phyloP scores from a whole-genome alignment of 169 alveolate genomes.

The Plasmodium blacklocki region DNA sequence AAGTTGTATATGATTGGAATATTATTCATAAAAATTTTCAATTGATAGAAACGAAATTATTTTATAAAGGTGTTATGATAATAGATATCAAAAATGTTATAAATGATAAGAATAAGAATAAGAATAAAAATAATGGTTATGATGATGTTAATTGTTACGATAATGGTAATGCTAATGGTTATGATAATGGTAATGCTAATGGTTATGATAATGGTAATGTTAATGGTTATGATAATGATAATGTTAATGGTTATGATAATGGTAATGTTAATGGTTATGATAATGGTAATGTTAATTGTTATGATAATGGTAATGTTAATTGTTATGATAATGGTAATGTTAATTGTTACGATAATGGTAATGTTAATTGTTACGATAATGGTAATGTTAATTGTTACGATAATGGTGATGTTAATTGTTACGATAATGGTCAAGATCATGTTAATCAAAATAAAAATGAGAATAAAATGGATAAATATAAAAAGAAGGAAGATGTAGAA shows the following conservation, averaged over 20 bases:
- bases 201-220: background rate
- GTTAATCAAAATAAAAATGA: background rate
- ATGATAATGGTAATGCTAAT: background rate
- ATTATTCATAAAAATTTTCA: slow-evolving; percentile 13
- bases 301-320: background rate
- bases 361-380: background rate
- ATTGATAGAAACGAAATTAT: background rate
- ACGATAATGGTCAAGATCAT: no score
- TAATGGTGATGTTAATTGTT: background rate
- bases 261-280: background rate
- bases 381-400: background rate
- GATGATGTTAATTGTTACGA: background rate
- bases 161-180: background rate
- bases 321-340: background rate
- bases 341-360: background rate
- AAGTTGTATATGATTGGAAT: background rate
- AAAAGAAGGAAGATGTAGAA: background rate
- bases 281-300: background rate
- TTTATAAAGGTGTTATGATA: slow-evolving; percentile 29
- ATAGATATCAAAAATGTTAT: background rate
- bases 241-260: background rate
- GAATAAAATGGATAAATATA: background rate
- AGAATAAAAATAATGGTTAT: background rate
- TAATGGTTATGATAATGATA: background rate
- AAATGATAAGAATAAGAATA: background rate